These are phyloP conservation scores for Strobilomyces echinocephalus DNA, from an alignment of 768 basidiomycete genomes.

Conservation along the genomic window DNA sequence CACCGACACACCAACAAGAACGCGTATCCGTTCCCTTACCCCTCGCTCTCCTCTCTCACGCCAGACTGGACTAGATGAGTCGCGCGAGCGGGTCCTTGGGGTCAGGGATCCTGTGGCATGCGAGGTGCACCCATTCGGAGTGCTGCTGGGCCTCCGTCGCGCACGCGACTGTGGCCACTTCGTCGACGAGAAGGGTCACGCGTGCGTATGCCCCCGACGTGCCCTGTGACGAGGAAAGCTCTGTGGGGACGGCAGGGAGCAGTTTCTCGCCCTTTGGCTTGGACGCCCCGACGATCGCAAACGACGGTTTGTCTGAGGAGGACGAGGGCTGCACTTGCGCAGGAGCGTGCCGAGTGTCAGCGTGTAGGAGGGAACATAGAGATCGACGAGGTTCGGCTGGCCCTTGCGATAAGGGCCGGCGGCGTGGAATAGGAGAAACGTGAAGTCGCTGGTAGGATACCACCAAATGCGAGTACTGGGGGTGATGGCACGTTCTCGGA, in stretches of 20 bases:
- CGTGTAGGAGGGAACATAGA: slow-evolving; percentile 23
- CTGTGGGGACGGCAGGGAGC: background rate
- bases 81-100: slow-evolving; percentile 1
- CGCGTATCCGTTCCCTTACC: slow-evolving; percentile 4
- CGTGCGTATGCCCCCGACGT: background rate
- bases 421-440: background rate
- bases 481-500: background rate
- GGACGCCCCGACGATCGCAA: slow-evolving; percentile 1
- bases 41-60: no score
- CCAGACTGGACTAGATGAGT: background rate
- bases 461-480: background rate
- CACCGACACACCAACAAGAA: slow-evolving; percentile 23
- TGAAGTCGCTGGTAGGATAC: background rate
- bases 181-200: slow-evolving; percentile 1
- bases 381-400: background rate
- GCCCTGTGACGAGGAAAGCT: slow-evolving; percentile 7
- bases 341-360: slow-evolving; percentile 19
- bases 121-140: slow-evolving; percentile 22
- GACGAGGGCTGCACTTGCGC: background rate
- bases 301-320: background rate
- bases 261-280: background rate
- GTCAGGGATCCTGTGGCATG: slow-evolving; percentile 20
- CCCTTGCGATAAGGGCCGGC: background rate
- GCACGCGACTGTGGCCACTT: background rate
- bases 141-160: slow-evolving; percentile 2